Evolutionary conservation across 352 stramenopile species (phyloP).

Genomic region (Globisporangium perplexum): DNA sequence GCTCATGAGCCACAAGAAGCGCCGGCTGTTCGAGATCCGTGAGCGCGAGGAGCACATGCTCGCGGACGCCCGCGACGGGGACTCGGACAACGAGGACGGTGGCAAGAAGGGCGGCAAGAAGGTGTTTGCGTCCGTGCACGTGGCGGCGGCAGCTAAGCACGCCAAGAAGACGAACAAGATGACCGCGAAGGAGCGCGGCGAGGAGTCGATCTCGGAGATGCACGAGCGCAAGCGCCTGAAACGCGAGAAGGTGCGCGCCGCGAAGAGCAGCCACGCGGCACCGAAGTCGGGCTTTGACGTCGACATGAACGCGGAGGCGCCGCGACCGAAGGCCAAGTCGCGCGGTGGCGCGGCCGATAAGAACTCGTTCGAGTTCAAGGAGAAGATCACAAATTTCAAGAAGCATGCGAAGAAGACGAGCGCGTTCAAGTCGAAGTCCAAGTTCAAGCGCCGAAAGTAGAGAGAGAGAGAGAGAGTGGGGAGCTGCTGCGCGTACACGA

Average conservation of each 20-base stretch:
- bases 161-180: slow-evolving; percentile 72
- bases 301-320: slow-evolving; percentile 43
- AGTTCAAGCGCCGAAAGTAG: slow-evolving; percentile 84
- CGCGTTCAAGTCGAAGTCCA: slow-evolving; percentile 90
- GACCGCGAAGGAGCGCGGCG: slow-evolving; percentile 44
- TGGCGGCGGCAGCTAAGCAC: slow-evolving; percentile 70
- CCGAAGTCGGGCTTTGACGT: slow-evolving; percentile 57
- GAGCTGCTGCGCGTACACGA: too few species aligned
- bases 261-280: slow-evolving; percentile 46
- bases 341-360: slow-evolving; percentile 36
- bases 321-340: slow-evolving; percentile 24
- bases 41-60: slow-evolving; percentile 81
- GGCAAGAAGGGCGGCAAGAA: slow-evolving; percentile 39
- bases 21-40: slow-evolving; percentile 75
- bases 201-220: slow-evolving; percentile 79
- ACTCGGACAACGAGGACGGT: slow-evolving; percentile 26
- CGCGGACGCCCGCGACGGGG: slow-evolving; percentile 41
- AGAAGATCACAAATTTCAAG: slow-evolving; percentile 89
- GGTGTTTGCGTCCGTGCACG: slow-evolving; percentile 78
- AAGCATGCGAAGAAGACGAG: slow-evolving; percentile 87
- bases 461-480: slow-evolving; percentile 7
- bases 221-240: slow-evolving; percentile 76
- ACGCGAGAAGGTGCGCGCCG: slow-evolving; percentile 57
- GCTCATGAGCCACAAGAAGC: slow-evolving; percentile 86
- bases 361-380: slow-evolving; percentile 83